Evolutionary conservation across 441 rosid species (phyloP).

Genomic region (Brassica balearica): DNA sequence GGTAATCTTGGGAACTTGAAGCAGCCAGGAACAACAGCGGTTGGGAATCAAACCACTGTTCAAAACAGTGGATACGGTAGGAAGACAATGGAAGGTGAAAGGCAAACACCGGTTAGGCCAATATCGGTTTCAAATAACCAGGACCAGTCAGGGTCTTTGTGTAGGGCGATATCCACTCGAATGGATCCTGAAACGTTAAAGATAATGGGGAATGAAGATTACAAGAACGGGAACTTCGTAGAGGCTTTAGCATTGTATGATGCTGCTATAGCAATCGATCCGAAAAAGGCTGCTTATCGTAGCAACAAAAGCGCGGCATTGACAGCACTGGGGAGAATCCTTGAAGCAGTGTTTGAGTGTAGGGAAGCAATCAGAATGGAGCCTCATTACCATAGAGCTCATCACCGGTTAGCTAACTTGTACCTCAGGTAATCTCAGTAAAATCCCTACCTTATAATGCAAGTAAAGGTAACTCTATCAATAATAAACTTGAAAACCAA

Average conservation of each 20-base stretch:
- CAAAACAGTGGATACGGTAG: conserved; percentile 46
- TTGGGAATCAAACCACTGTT: conserved; percentile 41
- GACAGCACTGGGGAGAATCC: conserved; percentile 79
- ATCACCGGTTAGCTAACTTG: conserved; percentile 83
- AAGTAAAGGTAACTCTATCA: background rate
- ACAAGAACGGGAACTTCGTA: conserved; percentile 80
- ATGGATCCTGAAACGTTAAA: conserved; percentile 95
- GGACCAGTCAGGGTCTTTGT: conserved; percentile 58
- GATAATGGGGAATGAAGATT: conserved; percentile 95
- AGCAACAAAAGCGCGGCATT: conserved; percentile 92
- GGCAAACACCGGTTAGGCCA: background rate
- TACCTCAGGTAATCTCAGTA: conserved; percentile 62
- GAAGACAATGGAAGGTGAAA: conserved; percentile 32
- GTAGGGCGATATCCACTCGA: conserved; percentile 84
- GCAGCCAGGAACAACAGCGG: conserved; percentile 46
- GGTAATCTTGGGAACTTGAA: conserved; percentile 82
- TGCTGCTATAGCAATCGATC: conserved; percentile 89
- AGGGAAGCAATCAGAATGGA: conserved; percentile 84
- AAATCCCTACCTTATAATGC: conserved; percentile 10
- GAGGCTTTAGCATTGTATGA: conserved; percentile 92
- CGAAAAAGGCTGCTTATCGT: conserved; percentile 80
- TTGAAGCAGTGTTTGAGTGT: conserved; percentile 90
- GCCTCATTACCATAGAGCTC: conserved; percentile 93
- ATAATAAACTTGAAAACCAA: background rate
- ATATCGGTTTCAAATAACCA: conserved; percentile 28